A percentile compares a stretch with the other conserved stretches of the same genome.
These are phyloP conservation scores for Colletotrichum brevisporum DNA, from an alignment of 2,329 filamentous ascomycete genomes.

Conservation along the genomic window DNA sequence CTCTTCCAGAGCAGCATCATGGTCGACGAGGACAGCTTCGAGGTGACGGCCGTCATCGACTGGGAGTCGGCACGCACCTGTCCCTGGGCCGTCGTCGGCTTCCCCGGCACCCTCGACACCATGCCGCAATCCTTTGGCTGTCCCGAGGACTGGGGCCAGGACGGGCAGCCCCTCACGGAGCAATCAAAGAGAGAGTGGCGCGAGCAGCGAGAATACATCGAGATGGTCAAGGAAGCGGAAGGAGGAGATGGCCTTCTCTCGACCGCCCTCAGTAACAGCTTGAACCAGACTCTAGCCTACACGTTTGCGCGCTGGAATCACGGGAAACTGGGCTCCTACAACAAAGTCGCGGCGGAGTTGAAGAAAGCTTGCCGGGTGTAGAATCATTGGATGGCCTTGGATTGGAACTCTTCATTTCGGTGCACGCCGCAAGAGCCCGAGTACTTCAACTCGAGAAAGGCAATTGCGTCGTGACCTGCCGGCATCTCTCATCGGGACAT, in stretches of 20 bases:
- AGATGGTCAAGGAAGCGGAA: constrained; percentile 11
- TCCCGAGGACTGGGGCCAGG: constrained; percentile 6
- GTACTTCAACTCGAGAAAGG: too few species aligned
- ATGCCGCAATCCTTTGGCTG: constrained; percentile 36
- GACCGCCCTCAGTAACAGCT: neutral
- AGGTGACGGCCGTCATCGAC: constrained; percentile 49
- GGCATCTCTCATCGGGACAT: too few species aligned
- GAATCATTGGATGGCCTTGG: neutral
- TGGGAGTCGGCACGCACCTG: constrained; percentile 48
- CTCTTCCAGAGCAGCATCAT: constrained; percentile 52
- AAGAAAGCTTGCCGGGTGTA: neutral
- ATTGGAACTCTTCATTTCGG: too few species aligned
- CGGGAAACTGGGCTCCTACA: constrained; percentile 3
- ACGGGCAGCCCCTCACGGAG: constrained; percentile 12
- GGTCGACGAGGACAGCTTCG: constrained; percentile 44
- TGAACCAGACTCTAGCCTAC: constrained; percentile 16
- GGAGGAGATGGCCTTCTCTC: constrained; percentile 4
- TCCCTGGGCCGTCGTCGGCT: constrained; percentile 45
- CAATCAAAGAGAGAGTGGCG: neutral
- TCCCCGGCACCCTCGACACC: constrained; percentile 42
- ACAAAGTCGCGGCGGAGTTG: constrained; percentile 4
- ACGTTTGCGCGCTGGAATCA: neutral
- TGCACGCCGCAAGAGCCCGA: too few species aligned
- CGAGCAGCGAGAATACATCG: constrained; percentile 9
- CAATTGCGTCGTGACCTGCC: too few species aligned